Base-by-base conservation (phyloP, 306 rosid genomes). In the Lupinus albus region DNA sequence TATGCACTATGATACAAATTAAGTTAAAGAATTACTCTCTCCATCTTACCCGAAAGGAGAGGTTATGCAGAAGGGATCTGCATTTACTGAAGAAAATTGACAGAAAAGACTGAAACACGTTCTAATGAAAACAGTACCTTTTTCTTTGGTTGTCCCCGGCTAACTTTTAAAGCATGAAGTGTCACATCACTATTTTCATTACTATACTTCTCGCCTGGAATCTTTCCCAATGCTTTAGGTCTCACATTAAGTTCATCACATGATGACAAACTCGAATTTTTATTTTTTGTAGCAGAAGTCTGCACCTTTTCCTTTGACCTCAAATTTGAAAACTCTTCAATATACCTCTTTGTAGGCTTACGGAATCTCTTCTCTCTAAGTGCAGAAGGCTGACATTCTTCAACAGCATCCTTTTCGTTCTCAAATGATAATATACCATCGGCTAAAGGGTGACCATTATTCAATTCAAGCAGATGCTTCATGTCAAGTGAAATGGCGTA, bases 311-410 rank as follows among this genome's bases (percentile, higher is more conserved):
- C 89, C 61, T 77, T 77, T 65, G 86, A 76, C 65, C 63, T 81
- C 47, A 58, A 41, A 79, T 64, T 78, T 48, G 92, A 80, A 76
- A 80, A 67, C 74, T 89, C 95, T 78, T 93, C 96, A 65, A 90
- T 81, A 82, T 74, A 88, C 82, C 92, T 83, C 81, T 61, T 79
- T 49, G 96, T 88, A 64, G 86, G 91, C 84, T 86, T 90, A 8
- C 95, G 95, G 76, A 66, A 72, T 73, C 96, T 88, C 83, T 82
- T 90, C 82, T 82, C 89, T 72, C 80, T 84, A 51, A 67, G 46
- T 49, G 77, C 78, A 71, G 68, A 75, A 80, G 66, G 65, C 63
- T 73, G 80, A 63, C 76, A 57, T 20, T 79, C 78, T 60, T 81
- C 89, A 62, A 49, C 61, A 57, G 81, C 57, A 50, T 70, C 71